Evolutionary conservation across 345 rosid genomes (phyloP).

Genomic region (Heritiera littoralis): DNA sequence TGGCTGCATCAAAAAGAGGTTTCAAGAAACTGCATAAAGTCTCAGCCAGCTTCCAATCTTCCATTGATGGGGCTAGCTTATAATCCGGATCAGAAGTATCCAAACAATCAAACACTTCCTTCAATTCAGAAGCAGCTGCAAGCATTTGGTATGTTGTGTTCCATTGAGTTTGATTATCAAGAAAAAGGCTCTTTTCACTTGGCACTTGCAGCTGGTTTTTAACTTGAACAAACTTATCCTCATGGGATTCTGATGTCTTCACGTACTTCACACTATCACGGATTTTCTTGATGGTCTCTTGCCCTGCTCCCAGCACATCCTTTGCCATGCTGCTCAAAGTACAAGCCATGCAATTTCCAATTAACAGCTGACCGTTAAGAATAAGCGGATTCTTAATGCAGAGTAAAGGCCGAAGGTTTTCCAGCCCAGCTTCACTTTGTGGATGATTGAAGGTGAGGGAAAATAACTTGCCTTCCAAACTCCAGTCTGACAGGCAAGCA

Average conservation of each 20-base stretch:
- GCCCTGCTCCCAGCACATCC: slow-evolving; percentile 56
- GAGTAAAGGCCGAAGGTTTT: slow-evolving; percentile 64
- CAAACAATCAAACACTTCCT: slow-evolving; percentile 88
- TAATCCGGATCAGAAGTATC: slow-evolving; percentile 81
- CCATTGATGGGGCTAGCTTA: slow-evolving; percentile 68
- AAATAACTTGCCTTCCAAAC: slow-evolving; percentile 76
- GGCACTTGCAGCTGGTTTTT: slow-evolving; percentile 91
- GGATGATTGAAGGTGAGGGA: slow-evolving; percentile 68
- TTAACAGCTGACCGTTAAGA: slow-evolving; percentile 70
- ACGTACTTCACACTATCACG: slow-evolving; percentile 82
- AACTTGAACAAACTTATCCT: slow-evolving; percentile 85
- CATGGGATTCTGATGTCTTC: slow-evolving; percentile 79
- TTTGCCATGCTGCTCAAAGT: slow-evolving; percentile 60
- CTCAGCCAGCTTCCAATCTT: slow-evolving; percentile 77
- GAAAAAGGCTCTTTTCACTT: slow-evolving; percentile 57
- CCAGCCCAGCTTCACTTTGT: slow-evolving; percentile 50
- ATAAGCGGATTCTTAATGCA: slow-evolving; percentile 68
- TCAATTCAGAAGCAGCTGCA: slow-evolving; percentile 75
- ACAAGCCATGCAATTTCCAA: slow-evolving; percentile 29
- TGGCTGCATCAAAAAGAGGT: slow-evolving; percentile 74
- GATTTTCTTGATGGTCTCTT: slow-evolving; percentile 64
- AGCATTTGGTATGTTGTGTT: slow-evolving; percentile 84
- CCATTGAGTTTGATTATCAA: slow-evolving; percentile 83
- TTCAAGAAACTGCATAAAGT: slow-evolving; percentile 65
- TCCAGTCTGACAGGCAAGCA: slow-evolving; percentile 82